Evolutionary conservation across 2,329 filamentous ascomycete genomes (phyloP).

Genomic region (Trichophyton schoenleinii): DNA sequence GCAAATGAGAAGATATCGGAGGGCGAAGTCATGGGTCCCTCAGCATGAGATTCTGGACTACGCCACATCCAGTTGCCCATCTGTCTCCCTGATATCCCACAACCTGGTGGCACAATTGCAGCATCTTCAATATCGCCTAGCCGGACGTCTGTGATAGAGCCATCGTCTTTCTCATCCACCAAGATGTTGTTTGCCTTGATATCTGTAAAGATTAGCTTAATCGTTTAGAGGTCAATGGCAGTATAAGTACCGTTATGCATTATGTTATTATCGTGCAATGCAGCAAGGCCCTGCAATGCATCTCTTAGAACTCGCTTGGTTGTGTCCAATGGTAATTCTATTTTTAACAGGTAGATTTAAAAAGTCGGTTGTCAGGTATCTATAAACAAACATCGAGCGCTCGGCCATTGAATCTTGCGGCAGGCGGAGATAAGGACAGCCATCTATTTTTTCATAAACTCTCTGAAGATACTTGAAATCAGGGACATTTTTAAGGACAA

Average conservation of each 20-base stretch:
- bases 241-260: not conserved
- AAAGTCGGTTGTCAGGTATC: slow-evolving; percentile 31
- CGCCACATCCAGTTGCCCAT: slow-evolving; percentile 21
- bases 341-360: slow-evolving; percentile 28
- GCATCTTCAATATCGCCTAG: slow-evolving; percentile 18
- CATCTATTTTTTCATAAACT: slow-evolving; percentile 12
- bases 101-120: slow-evolving; percentile 3
- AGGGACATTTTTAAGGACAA: slow-evolving; percentile 13
- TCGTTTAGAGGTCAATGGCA: not conserved
- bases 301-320: slow-evolving; percentile 33
- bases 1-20: slow-evolving; percentile 16
- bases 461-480: slow-evolving; percentile 10
- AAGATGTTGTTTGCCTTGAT: slow-evolving; percentile 27
- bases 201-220: slow-evolving; percentile 13
- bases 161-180: slow-evolving; percentile 16
- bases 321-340: slow-evolving; percentile 24
- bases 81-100: slow-evolving; percentile 10
- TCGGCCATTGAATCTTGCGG: slow-evolving; percentile 31
- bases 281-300: slow-evolving; percentile 20
- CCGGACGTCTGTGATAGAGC: slow-evolving; percentile 14
- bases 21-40: slow-evolving; percentile 13
- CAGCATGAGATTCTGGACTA: slow-evolving; percentile 21
- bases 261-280: slow-evolving; percentile 14
- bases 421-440: slow-evolving; percentile 24
- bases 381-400: slow-evolving; percentile 33